Percentiles rank a stretch among this genome's conserved stretches.
Conservation (phyloP, 73 alveolate genomes). For the Paramecium pentaurelia region DNA sequence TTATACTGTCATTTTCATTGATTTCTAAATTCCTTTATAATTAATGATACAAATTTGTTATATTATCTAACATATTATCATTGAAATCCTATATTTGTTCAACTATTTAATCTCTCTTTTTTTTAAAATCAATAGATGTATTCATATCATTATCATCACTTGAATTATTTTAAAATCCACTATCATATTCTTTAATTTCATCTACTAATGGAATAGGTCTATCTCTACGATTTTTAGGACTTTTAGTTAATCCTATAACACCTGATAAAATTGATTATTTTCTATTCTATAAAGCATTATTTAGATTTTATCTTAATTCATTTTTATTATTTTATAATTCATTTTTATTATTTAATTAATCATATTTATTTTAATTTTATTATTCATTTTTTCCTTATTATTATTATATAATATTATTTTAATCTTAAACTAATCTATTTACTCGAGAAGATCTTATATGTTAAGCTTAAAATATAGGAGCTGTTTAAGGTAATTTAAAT, state of each 20-base stretch:
- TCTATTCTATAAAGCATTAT: not conserved
- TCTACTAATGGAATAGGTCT: not conserved
- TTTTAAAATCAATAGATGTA: not conserved
- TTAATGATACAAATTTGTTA: not conserved
- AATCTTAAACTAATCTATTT: not conserved
- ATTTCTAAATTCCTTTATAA: not conserved
- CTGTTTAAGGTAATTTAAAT: not conserved
- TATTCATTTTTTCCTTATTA: not conserved
- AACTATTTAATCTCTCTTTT: not conserved
- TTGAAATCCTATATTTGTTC: not conserved
- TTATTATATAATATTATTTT: not conserved
- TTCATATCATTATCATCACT: not conserved
- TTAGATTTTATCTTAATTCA: not conserved
- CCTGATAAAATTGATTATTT: not conserved
- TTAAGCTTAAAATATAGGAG: not conserved
- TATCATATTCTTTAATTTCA: not conserved
- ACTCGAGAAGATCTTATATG: not conserved
- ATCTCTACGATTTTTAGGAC: not conserved
- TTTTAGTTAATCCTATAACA: not conserved
- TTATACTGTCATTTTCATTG: not conserved
- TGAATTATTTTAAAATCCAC: not conserved
- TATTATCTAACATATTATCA: not conserved
- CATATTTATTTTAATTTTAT: not conserved
- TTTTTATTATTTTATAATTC: not conserved
- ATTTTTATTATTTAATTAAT: not conserved